These are phyloP conservation scores for Bipolaris victoriae DNA, from an alignment of 2,329 filamentous ascomycete species.

Conservation along the genomic window DNA sequence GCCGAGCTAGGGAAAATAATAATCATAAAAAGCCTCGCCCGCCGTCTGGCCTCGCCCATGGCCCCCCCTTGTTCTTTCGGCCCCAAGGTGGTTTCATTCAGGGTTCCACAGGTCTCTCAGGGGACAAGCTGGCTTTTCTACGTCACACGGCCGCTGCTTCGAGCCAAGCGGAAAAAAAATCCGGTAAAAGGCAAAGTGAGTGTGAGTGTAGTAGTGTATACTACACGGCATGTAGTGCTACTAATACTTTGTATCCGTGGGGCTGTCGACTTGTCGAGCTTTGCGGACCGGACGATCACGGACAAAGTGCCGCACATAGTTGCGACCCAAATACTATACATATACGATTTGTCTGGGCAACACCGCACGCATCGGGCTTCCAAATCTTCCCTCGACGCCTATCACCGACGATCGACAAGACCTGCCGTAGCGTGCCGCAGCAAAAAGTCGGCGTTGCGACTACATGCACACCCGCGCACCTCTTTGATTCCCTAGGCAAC, in stretches of 20 bases:
- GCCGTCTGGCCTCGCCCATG: background rate
- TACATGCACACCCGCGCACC: conserved; percentile 9
- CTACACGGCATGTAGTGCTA: no score
- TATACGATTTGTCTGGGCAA: background rate
- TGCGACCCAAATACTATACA: background rate
- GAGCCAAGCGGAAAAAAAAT: background rate
- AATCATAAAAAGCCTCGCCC: background rate
- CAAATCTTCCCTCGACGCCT: background rate
- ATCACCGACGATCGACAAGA: background rate
- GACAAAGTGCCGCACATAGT: background rate
- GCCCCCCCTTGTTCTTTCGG: background rate
- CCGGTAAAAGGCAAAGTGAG: background rate
- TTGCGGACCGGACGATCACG: conserved; percentile 6
- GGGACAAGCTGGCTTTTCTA: background rate
- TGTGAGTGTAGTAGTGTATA: no score
- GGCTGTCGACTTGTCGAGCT: background rate
- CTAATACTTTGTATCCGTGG: background rate
- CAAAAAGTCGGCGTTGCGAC: conserved; percentile 6
- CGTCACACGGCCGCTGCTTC: background rate
- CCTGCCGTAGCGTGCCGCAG: background rate
- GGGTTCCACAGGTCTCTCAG: background rate
- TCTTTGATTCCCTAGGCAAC: conserved; percentile 2
- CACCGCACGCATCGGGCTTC: background rate
- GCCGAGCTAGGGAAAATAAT: background rate
- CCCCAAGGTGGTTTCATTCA: background rate